Evolutionary conservation across 768 basidiomycete genomes (phyloP).

Genomic region (Floccularia luteovirens): DNA sequence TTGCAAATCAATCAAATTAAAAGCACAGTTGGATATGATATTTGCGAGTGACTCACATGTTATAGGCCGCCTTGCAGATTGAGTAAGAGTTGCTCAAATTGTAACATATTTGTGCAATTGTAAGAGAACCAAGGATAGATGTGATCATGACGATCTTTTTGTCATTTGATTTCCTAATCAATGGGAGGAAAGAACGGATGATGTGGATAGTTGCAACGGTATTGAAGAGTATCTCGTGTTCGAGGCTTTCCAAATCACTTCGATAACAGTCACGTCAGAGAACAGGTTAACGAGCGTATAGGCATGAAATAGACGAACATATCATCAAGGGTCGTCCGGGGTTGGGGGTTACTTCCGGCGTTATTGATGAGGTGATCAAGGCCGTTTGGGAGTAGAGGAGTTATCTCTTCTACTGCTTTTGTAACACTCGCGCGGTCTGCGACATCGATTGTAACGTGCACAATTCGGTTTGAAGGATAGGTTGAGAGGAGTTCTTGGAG

Average conservation of each 20-base stretch:
- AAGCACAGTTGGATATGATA: background rate
- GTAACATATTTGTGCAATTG: background rate
- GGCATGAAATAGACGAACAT: conserved; percentile 8
- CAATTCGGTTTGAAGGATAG: conserved; percentile 9
- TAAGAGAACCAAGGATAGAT: conserved; percentile 15
- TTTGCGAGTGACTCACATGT: conserved; percentile 10
- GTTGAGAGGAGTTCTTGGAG: conserved; percentile 7
- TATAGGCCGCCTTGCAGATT: conserved; percentile 12
- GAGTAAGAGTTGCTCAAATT: conserved; percentile 11
- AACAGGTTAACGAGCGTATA: background rate
- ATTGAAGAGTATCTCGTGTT: conserved; percentile 12
- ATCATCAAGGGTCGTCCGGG: conserved; percentile 9
- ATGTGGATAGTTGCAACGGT: conserved; percentile 9
- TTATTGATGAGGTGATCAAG: conserved; percentile 14
- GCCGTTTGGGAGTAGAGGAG: conserved; percentile 10
- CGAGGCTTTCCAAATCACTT: conserved; percentile 11
- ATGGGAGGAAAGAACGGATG: conserved; percentile 13
- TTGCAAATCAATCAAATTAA: background rate
- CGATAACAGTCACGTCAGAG: background rate
- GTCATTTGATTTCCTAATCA: conserved; percentile 10
- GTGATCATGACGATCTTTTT: conserved; percentile 15
- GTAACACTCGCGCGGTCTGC: conserved; percentile 8
- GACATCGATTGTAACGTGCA: conserved; percentile 11
- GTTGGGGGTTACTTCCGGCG: conserved; percentile 11
- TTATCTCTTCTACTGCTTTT: conserved; percentile 7